Conservation (phyloP, 2,329 filamentous ascomycete species). For the Ascochyta pisi region DNA sequence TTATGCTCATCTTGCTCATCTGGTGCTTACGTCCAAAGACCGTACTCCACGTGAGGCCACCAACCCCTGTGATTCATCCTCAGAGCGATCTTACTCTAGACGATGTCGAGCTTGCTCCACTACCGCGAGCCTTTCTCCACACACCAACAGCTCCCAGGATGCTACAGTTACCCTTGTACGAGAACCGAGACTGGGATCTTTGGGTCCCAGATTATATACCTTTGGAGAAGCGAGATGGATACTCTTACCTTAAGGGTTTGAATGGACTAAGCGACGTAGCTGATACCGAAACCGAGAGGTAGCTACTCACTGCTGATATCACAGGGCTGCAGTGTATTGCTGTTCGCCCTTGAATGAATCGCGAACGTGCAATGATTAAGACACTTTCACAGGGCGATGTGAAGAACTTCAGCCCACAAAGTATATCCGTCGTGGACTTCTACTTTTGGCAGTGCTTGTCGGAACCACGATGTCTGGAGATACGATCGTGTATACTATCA, state of each 20-base stretch:
- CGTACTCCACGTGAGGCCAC: background rate
- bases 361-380: background rate
- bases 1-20: background rate
- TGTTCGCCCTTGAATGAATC: background rate
- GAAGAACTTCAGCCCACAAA: background rate
- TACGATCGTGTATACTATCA: background rate
- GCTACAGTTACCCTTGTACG: background rate
- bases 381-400: background rate
- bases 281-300: background rate
- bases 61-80: background rate
- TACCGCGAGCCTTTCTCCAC: background rate
- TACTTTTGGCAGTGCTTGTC: background rate
- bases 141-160: background rate
- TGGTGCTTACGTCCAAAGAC: background rate
- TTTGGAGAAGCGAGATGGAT: slow-evolving; percentile 5
- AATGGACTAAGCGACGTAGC: background rate
- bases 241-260: background rate
- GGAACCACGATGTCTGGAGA: background rate
- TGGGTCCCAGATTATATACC: background rate
- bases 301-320: background rate
- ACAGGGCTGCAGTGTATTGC: too few species aligned
- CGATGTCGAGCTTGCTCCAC: background rate
- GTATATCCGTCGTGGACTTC: background rate
- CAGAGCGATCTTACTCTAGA: background rate
- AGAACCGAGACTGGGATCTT: background rate